phyloP scores from a whole-genome alignment of 225 moss, liverwort and hornwort genomes.

The Bryum argenteum region DNA sequence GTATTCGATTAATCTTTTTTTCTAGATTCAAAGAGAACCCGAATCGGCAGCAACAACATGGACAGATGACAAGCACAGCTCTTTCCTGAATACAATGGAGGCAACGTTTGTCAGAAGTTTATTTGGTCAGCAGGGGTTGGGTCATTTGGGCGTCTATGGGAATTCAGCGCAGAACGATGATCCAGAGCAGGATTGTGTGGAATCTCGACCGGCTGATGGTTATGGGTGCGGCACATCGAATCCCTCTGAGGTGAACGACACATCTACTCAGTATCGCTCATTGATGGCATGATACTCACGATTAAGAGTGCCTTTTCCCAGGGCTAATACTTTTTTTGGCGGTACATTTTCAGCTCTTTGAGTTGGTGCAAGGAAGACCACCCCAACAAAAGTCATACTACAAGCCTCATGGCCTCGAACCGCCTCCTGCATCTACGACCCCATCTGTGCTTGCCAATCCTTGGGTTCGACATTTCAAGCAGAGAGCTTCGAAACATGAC shows the following conservation, averaged over 20 bases:
- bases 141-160: constrained; percentile 33
- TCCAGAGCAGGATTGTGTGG: constrained; percentile 66
- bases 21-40: constrained; percentile 46
- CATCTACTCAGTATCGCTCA: neutral
- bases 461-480: constrained; percentile 66
- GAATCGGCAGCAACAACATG: constrained; percentile 62
- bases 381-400: constrained; percentile 35
- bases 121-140: constrained; percentile 47
- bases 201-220: constrained; percentile 54
- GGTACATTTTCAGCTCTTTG: constrained; percentile 47
- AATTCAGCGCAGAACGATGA: constrained; percentile 45
- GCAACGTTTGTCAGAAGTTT: constrained; percentile 62
- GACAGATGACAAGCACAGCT: constrained; percentile 71
- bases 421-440: constrained; percentile 32
- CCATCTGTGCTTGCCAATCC: constrained; percentile 56
- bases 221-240: constrained; percentile 49
- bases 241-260: constrained; percentile 44
- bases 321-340: constrained; percentile 4
- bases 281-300: constrained; percentile 19
- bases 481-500: constrained; percentile 26
- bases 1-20: constrained; percentile 10
- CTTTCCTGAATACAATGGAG: constrained; percentile 65
- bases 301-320: neutral
- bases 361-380: constrained; percentile 53
- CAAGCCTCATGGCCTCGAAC: constrained; percentile 41